Evolutionary conservation across 2,329 filamentous ascomycete genomes (phyloP), one percentile per base, ranked within the genome.

Genomic region (Penicillium frequentans): DNA sequence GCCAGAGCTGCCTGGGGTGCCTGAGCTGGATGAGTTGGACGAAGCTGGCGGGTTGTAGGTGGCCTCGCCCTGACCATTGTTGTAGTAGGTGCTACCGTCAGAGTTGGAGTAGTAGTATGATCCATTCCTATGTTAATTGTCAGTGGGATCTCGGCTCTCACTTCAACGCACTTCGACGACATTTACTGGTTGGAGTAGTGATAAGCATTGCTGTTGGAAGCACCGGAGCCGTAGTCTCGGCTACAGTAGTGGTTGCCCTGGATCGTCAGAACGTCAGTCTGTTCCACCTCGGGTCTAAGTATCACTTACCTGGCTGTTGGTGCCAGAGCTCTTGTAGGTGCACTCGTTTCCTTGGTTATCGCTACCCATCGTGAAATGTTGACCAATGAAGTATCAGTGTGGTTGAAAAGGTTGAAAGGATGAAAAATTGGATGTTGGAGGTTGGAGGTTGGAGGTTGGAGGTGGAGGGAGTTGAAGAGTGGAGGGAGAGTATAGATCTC

Each of bases 51-150:
- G 49, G 8, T 31, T 44, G 49, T 60, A 56, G 6, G 8, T 19
- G n/a, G 52, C 11, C 14, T 39, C 2, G 1, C 60, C 58, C 4
- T 58, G 42, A 26, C 55, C 51, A 26, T 35, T 42, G 53, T 56
- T 60, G 55, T 60, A 54, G 50, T 60, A 56, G 11, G 14, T 62
- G 37, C 53, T 58, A 6, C 55, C 58, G 24, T 62, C 33, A 1
- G 58, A 14, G 55, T 60, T 62, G 16, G 57, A 58, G 33, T 62
- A 62, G 45, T 60, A 56, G 52, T 61, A 62, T 56, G 42, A 47
- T 19, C 44, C 26, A 47, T 31, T 16, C 14, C 44, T 31, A 19
- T 9, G 27, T 23, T 10, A 11, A 10, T 27, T 26, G 16, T 47
- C 21, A 47, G 44, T 47, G 16, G 26, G 10, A 19, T 29, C 37